phyloP scores from a whole-genome alignment of 371 early-diverging fungal species.

The Cokeromyces recurvatus region DNA sequence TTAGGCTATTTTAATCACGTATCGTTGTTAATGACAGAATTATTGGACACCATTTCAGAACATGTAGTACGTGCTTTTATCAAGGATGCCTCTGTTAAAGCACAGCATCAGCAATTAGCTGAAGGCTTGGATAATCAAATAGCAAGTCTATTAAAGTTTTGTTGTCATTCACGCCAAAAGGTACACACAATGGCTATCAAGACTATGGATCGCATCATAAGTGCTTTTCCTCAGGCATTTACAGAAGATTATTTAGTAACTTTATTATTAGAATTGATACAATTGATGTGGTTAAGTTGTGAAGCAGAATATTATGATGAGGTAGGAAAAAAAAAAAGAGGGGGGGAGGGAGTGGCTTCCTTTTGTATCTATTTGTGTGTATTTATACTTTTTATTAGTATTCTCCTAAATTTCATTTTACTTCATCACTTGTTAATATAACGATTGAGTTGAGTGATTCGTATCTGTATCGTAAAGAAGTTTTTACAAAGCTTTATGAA shows the following conservation, averaged over 20 bases:
- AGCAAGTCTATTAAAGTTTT: conserved; percentile 55
- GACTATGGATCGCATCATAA: conserved; percentile 49
- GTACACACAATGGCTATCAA: conserved; percentile 61
- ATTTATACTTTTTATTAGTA: conserved; percentile 26
- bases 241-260: conserved; percentile 61
- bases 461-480: conserved; percentile 65
- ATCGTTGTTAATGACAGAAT: conserved; percentile 53
- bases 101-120: conserved; percentile 44
- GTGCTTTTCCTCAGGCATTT: conserved; percentile 68
- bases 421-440: conserved; percentile 57
- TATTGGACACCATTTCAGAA: conserved; percentile 75
- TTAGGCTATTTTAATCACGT: conserved; percentile 82
- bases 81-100: conserved; percentile 50
- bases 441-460: conserved; percentile 77
- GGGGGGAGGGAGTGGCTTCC: no score
- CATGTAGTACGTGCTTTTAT: conserved; percentile 48
- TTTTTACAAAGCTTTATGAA: conserved; percentile 61
- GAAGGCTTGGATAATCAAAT: conserved; percentile 52
- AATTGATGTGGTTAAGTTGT: conserved; percentile 76
- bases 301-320: conserved; percentile 79
- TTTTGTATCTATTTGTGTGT: no score
- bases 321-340: background rate
- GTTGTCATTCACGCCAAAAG: conserved; percentile 65
- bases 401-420: conserved; percentile 70
- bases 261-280: conserved; percentile 69